Percentiles rank a stretch among this genome's conserved stretches.
phyloP scores from a whole-genome alignment of 78 protist species.

The Protostelium mycophagum region DNA sequence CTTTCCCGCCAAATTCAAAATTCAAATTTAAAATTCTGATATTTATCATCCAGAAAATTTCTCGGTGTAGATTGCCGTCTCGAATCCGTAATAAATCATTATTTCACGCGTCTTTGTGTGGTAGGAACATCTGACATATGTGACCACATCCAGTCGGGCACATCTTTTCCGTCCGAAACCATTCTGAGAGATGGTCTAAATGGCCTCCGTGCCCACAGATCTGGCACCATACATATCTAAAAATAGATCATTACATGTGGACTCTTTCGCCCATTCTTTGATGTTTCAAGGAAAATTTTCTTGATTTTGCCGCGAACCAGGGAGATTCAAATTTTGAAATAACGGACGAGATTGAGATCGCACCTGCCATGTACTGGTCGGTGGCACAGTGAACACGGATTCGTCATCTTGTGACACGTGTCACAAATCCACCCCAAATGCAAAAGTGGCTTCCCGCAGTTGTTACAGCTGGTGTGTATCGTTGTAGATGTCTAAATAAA shows the following conservation, averaged over 20 bases:
- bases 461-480: slow-evolving; percentile 1
- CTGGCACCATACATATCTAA: slow-evolving; percentile 62
- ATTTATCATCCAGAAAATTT: too few relatives aligned
- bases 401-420: background rate
- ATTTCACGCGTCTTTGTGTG: too few relatives aligned
- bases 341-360: background rate
- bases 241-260: slow-evolving; percentile 18
- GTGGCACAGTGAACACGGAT: background rate
- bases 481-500: background rate
- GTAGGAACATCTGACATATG: slow-evolving; percentile 20
- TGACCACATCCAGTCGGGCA: slow-evolving; percentile 74
- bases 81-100: too few relatives aligned
- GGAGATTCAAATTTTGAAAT: too few relatives aligned
- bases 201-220: slow-evolving; percentile 83
- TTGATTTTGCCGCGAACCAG: too few relatives aligned
- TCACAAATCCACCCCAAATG: slow-evolving; percentile 2
- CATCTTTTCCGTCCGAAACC: slow-evolving; percentile 28
- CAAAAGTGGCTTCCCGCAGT: background rate
- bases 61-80: too few relatives aligned
- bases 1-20: too few relatives aligned
- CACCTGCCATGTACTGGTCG: background rate
- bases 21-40: too few relatives aligned
- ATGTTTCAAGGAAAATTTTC: too few relatives aligned
- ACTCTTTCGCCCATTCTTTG: slow-evolving; percentile 6
- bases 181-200: slow-evolving; percentile 29